phyloP scores from a whole-genome alignment of 2,329 filamentous ascomycete genomes.

The Venturia pyrina region DNA sequence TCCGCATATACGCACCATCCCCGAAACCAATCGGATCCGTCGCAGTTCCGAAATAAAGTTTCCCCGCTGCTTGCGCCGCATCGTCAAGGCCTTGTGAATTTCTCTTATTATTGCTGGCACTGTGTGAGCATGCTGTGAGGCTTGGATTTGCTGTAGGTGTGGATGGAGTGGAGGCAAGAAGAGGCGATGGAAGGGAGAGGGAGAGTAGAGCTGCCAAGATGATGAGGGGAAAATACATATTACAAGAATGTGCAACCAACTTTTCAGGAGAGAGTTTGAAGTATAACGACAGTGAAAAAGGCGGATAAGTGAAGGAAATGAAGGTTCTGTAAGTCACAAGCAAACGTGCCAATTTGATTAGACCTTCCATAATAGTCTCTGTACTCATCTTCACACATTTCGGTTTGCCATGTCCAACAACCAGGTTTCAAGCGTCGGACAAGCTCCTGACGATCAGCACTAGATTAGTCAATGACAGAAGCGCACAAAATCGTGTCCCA shows the following conservation, averaged over 20 bases:
- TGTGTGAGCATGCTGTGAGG: too few relatives aligned
- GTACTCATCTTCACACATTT: too few relatives aligned
- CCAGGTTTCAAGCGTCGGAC: neutral
- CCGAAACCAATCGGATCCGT: neutral
- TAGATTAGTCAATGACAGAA: neutral
- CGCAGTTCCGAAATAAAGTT: conserved; percentile 12
- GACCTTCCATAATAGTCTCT: neutral
- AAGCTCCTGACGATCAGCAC: neutral
- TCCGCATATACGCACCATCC: neutral
- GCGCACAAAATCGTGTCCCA: neutral
- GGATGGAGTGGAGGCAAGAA: neutral
- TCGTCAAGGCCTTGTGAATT: conserved; percentile 5
- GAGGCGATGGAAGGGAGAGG: neutral
- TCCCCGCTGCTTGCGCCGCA: conserved; percentile 5
- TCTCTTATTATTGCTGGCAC: neutral
- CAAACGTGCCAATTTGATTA: too few relatives aligned
- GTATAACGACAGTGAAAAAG: too few relatives aligned
- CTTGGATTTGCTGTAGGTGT: too few relatives aligned
- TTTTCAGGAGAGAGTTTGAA: too few relatives aligned
- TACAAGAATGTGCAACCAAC: neutral
- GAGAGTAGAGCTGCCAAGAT: neutral
- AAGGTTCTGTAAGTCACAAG: neutral
- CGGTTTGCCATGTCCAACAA: neutral
- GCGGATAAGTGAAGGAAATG: too few relatives aligned
- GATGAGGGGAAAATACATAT: neutral